Evolutionary conservation across 768 basidiomycete genomes (phyloP).

Genomic region (Mycena rosella): DNA sequence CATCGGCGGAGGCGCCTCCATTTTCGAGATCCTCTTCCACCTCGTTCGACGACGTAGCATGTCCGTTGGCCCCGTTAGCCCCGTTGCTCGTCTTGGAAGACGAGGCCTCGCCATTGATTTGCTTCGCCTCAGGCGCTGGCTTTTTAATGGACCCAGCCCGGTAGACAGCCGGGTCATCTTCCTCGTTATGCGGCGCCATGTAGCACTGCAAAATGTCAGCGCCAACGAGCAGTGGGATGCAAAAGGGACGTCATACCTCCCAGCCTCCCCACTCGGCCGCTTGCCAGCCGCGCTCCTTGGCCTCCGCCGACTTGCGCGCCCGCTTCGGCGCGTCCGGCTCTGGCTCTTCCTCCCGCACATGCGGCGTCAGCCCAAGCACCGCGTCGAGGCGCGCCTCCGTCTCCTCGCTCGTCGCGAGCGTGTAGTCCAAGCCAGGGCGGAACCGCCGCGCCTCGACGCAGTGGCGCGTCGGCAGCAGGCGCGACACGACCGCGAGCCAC

Average conservation of each 20-base stretch:
- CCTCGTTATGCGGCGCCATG: constrained; percentile 94
- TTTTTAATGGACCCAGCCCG: constrained; percentile 71
- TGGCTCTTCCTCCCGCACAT: constrained; percentile 51
- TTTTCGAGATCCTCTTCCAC: constrained; percentile 21
- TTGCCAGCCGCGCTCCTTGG: constrained; percentile 68
- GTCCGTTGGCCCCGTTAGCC: constrained; percentile 35
- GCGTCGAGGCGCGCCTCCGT: constrained; percentile 87
- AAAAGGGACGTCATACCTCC: constrained; percentile 71
- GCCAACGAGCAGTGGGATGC: constrained; percentile 10
- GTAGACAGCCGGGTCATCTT: constrained; percentile 96
- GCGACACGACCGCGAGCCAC: constrained; percentile 85
- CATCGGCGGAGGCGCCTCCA: constrained; percentile 32
- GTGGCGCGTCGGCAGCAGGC: constrained; percentile 78
- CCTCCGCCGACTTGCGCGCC: constrained; percentile 45
- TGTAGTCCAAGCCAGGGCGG: constrained; percentile 94
- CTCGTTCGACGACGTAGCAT: constrained; percentile 18
- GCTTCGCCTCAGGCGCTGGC: constrained; percentile 36
- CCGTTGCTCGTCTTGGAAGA: constrained; percentile 30
- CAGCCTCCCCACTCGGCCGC: constrained; percentile 91
- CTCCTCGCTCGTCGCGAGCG: constrained; percentile 89
- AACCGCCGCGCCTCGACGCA: constrained; percentile 88
- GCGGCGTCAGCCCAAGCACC: constrained; percentile 88
- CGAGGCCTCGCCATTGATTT: constrained; percentile 15
- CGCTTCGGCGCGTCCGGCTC: constrained; percentile 45
- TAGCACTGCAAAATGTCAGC: constrained; percentile 68